Base-by-base conservation (phyloP, 371 early-diverging fungal genomes). In the Apophysomyces variabilis region DNA sequence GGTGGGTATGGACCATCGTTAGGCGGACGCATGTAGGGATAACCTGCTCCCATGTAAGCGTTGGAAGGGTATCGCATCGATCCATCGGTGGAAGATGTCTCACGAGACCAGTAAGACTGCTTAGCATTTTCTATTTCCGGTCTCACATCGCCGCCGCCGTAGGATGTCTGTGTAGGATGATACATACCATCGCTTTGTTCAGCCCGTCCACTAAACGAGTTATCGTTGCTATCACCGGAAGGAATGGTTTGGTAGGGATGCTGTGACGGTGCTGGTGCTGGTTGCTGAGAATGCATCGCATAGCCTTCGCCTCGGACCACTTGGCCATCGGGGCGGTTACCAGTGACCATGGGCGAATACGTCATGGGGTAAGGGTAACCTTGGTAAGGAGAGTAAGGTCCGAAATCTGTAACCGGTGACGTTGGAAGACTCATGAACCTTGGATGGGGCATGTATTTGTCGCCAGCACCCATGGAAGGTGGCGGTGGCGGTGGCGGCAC, bases 371-470 rank as follows among this genome's bases (percentile, higher is more conserved):
- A 60, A 32, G 72, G 16, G 45, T 71, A 47, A 21, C 61, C 35
- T 45, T 70, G 64, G 58, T 69, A 67, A 47, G 78, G 44, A n/a
- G 74, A 64, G 54, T 70, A 68, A 37, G 73, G 69, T 12, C 78
- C 63, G 39, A 74, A 65, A 60, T 76, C 72, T 64, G 65, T 74
- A 14, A 72, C 60, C 1, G 75, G 75, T 11, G 75, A 70, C 35
- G 68, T 74, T 39, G 73, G 68, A 38, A 72, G 58, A 38, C 74
- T 74, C 41, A 63, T 57, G 44, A 54, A 69, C 54, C 70, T 38
- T 32, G 64, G 47, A 69, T 62, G 43, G 56, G 66, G 60, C 54
- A 50, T 50, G 35, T 50, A 50, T 26, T 50, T 50, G 9, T 50
- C 54, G 21, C 54, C 54, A 18, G 62, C 41, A 26, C 43, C 41